phyloP scores from a whole-genome alignment of 75 land plant species.

The Sequoiadendron giganteum region DNA sequence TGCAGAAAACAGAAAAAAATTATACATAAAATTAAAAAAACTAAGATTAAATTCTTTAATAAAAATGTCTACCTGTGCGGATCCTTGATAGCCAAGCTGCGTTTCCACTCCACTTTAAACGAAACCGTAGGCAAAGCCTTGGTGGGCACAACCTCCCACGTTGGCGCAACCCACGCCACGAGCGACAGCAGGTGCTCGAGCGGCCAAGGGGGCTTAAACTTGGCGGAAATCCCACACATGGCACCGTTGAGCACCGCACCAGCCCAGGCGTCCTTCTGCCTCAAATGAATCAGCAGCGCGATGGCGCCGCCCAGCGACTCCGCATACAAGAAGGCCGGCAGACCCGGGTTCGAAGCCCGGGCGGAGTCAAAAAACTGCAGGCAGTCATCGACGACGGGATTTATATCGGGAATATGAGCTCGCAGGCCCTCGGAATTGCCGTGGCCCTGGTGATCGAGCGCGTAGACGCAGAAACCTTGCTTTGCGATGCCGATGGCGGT shows the following conservation, averaged over 20 bases:
- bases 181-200: conserved; percentile 62
- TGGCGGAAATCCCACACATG: conserved; percentile 80
- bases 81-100: conserved; percentile 61
- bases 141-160: conserved; percentile 83
- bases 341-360: conserved; percentile 27
- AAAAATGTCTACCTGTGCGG: conserved; percentile 36
- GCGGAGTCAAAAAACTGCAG: conserved; percentile 51
- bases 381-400: conserved; percentile 87
- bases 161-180: conserved; percentile 61
- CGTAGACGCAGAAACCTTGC: conserved; percentile 71
- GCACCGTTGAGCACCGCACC: conserved; percentile 90
- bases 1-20: too few relatives aligned
- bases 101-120: conserved; percentile 91
- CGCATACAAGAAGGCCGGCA: conserved; percentile 73
- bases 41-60: neutral
- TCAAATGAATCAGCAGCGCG: conserved; percentile 71
- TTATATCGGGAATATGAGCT: conserved; percentile 75
- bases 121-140: conserved; percentile 69
- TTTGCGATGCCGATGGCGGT: conserved; percentile 75
- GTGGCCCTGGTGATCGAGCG: conserved; percentile 97
- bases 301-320: conserved; percentile 96
- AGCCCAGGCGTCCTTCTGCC: conserved; percentile 39
- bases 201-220: conserved; percentile 97
- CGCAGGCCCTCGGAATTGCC: conserved; percentile 87
- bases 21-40: too few relatives aligned